phyloP scores from a whole-genome alignment of 2,329 filamentous ascomycete species.

The Trichoderma atrobrunneum region DNA sequence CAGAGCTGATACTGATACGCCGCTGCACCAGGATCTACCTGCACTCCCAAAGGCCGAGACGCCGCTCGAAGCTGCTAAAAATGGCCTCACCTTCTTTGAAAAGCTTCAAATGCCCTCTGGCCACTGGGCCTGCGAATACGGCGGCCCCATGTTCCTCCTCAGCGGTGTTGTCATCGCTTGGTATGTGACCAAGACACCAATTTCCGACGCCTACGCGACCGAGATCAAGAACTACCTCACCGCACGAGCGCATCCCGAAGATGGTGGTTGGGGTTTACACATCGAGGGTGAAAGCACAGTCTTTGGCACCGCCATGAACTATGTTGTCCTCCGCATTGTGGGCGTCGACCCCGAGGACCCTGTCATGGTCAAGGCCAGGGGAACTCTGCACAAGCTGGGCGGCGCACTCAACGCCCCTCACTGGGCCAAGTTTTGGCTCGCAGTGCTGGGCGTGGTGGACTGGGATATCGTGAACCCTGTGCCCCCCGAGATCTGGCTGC shows the following conservation, averaged over 20 bases:
- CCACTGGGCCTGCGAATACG: slow-evolving; percentile 97
- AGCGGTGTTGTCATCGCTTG: slow-evolving; percentile 81
- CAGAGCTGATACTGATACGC: slow-evolving; percentile 7
- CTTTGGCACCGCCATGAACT: slow-evolving; percentile 88
- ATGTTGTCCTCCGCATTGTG: slow-evolving; percentile 73
- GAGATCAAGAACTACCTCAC: slow-evolving; percentile 94
- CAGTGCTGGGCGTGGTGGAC: slow-evolving; percentile 73
- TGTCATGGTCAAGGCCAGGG: slow-evolving; percentile 80
- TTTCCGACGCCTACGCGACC: slow-evolving; percentile 73
- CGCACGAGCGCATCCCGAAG: slow-evolving; percentile 76
- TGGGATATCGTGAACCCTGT: slow-evolving; percentile 96
- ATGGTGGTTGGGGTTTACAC: slow-evolving; percentile 97
- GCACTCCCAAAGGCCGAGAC: slow-evolving; percentile 66
- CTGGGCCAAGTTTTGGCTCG: slow-evolving; percentile 97
- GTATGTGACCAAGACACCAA: slow-evolving; percentile 85
- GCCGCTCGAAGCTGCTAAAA: slow-evolving; percentile 73
- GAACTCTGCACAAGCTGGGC: slow-evolving; percentile 77
- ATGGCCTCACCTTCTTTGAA: slow-evolving; percentile 85
- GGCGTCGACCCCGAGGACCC: slow-evolving; percentile 82
- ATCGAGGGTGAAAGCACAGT: slow-evolving; percentile 91
- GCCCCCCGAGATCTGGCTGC: slow-evolving; percentile 87
- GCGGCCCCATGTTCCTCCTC: slow-evolving; percentile 92
- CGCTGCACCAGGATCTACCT: slow-evolving; percentile 62
- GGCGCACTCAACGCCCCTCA: slow-evolving; percentile 82
- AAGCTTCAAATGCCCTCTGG: slow-evolving; percentile 84